Conservation (phyloP, 2,329 filamentous ascomycete genomes). For the Myriosclerotinia curreyana region DNA sequence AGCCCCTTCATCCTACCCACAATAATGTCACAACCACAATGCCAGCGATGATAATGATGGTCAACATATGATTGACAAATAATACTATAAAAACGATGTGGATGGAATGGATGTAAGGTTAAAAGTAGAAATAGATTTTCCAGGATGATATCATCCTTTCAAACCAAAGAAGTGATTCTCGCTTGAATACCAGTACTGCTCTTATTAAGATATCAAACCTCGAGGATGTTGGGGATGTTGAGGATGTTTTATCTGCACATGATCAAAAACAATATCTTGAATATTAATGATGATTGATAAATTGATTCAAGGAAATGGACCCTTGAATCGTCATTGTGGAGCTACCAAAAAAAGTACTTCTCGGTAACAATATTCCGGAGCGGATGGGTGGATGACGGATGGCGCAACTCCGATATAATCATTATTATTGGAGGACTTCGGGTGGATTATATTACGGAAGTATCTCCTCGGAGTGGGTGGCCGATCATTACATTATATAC, state of each 20-base stretch:
- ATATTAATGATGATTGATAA: too few relatives aligned
- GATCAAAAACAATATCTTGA: neutral
- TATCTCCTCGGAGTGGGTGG: neutral
- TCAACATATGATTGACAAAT: too few relatives aligned
- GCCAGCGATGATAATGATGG: too few relatives aligned
- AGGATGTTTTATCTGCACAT: neutral
- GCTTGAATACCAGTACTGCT: neutral
- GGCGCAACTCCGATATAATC: neutral
- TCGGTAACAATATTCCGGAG: slow-evolving; percentile 8
- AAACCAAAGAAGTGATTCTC: neutral
- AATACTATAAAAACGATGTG: too few relatives aligned
- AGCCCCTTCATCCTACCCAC: slow-evolving; percentile 1
- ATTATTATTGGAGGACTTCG: neutral
- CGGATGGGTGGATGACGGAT: neutral
- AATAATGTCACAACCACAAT: neutral
- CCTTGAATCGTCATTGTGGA: slow-evolving; percentile 14
- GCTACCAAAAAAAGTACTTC: neutral
- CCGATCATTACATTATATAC: neutral
- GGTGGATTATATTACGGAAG: neutral
- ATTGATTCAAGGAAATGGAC: slow-evolving; percentile 14
- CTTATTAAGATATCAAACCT: neutral
- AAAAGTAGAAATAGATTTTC: neutral
- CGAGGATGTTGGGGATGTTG: neutral
- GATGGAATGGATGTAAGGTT: neutral
- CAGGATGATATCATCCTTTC: neutral